Percentiles rank a stretch among this genome's conserved stretches.
Conservation (phyloP, 2,329 filamentous ascomycete genomes). For the Fragosphaeria purpurea region DNA sequence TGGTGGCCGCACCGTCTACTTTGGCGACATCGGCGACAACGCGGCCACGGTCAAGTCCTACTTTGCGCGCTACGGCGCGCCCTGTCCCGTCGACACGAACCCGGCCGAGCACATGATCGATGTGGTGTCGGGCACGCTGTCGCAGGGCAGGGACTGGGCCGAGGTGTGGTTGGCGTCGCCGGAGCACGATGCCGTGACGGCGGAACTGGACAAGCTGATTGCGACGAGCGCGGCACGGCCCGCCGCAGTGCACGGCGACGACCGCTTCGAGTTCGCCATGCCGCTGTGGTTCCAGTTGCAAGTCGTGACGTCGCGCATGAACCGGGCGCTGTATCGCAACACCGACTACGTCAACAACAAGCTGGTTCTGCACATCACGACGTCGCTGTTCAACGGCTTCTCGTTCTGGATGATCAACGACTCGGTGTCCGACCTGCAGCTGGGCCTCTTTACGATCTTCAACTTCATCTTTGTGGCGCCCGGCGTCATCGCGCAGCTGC, state of each 20-base stretch:
- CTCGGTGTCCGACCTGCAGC: constrained; percentile 50
- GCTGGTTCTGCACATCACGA: constrained; percentile 40
- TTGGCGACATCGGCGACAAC: no score
- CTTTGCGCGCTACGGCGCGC: no score
- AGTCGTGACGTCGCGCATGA: constrained; percentile 51
- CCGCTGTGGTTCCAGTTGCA: constrained; percentile 53
- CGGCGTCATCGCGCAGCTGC: constrained; percentile 52
- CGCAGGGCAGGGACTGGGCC: constrained; percentile 24
- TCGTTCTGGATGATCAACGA: constrained; percentile 49
- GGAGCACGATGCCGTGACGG: constrained; percentile 37
- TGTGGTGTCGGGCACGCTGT: constrained; percentile 37
- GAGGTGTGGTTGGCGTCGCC: constrained; percentile 26
- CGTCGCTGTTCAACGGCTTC: constrained; percentile 50
- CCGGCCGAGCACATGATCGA: constrained; percentile 70
- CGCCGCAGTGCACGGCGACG: not conserved
- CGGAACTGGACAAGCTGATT: constrained; percentile 56
- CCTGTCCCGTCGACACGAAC: constrained; percentile 31
- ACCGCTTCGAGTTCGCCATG: constrained; percentile 57
- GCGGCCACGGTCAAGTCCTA: no score
- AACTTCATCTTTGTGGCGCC: constrained; percentile 61
- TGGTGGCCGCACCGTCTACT: no score
- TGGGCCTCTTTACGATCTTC: constrained; percentile 61
- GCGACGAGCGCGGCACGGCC: no score
- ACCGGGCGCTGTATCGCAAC: constrained; percentile 64
- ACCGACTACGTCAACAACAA: constrained; percentile 64